Evolutionary conservation across 495 filamentous ascomycete genomes (phyloP).

Genomic region (Penicillium salamii): DNA sequence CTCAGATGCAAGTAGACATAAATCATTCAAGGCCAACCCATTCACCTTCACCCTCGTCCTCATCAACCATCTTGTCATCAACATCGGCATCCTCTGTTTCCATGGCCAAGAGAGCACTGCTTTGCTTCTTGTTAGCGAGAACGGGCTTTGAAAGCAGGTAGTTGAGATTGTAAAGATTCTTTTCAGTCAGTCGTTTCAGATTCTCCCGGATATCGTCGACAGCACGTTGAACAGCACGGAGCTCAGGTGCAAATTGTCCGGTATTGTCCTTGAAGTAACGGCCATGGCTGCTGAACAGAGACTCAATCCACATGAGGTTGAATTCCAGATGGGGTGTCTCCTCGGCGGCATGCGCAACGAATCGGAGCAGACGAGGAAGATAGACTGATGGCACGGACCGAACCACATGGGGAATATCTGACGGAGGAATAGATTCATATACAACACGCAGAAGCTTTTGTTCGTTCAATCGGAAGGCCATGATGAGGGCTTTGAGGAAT

Average conservation of each 20-base stretch:
- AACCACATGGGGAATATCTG: constrained; percentile 75
- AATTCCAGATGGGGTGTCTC: constrained; percentile 91
- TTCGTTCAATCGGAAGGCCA: constrained; percentile 94
- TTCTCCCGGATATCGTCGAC: constrained; percentile 74
- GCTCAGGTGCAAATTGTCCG: constrained; percentile 71
- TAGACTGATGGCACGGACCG: constrained; percentile 82
- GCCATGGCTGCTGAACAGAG: constrained; percentile 78
- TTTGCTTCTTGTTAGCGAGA: constrained; percentile 33
- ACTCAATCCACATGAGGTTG: constrained; percentile 86
- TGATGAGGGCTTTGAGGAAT: constrained; percentile 87
- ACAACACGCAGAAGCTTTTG: constrained; percentile 71
- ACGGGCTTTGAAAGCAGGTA: constrained; percentile 61
- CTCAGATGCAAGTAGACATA: constrained; percentile 41
- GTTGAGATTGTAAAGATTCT: constrained; percentile 81
- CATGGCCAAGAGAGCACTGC: constrained; percentile 25
- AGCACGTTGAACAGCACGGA: constrained; percentile 73
- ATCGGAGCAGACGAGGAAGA: constrained; percentile 73
- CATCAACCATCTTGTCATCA: constrained; percentile 36
- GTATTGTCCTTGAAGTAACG: constrained; percentile 76
- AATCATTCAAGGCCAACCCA: constrained; percentile 44
- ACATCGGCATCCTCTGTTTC: constrained; percentile 24
- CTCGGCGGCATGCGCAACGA: constrained; percentile 83
- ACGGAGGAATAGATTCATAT: constrained; percentile 76
- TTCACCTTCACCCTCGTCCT: constrained; percentile 34
- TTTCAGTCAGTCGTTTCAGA: constrained; percentile 71